Evolutionary conservation across 2,329 filamentous ascomycete genomes (phyloP).

Genomic region (Dothistroma pini): DNA sequence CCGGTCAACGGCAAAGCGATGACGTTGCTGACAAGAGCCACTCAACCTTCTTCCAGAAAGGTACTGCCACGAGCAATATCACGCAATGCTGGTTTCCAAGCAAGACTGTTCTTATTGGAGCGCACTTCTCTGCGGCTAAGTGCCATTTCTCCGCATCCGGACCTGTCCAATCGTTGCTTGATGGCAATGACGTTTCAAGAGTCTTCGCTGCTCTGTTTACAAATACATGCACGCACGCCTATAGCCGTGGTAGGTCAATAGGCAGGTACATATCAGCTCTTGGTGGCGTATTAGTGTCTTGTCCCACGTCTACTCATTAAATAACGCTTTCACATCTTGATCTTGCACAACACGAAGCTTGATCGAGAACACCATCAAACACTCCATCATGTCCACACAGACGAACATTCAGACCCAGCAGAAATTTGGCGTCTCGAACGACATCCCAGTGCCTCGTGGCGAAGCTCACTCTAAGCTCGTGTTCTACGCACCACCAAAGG

Average conservation of each 20-base stretch:
- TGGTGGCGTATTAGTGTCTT: not conserved
- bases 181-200: conserved; percentile 10
- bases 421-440: conserved; percentile 25
- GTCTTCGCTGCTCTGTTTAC: conserved; percentile 10
- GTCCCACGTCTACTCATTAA: not conserved
- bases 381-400: conserved; percentile 20
- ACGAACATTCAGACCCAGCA: conserved; percentile 26
- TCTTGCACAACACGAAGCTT: not conserved
- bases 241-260: not conserved
- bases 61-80: not conserved
- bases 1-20: not conserved
- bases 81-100: conserved; percentile 12
- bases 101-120: conserved; percentile 9
- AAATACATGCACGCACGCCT: conserved; percentile 10
- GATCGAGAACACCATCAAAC: not conserved
- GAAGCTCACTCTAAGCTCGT: conserved; percentile 59
- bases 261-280: conserved; percentile 3
- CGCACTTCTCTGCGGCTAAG: conserved; percentile 1
- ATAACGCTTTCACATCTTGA: not conserved
- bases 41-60: not conserved
- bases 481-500: conserved; percentile 61
- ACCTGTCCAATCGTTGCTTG: not conserved
- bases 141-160: conserved; percentile 3
- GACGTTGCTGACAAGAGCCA: conserved; percentile 7
- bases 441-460: conserved; percentile 51